These are phyloP conservation scores for Hylodesmum podocarpum DNA, from an alignment of 306 rosid genomes.

Conservation along the genomic window DNA sequence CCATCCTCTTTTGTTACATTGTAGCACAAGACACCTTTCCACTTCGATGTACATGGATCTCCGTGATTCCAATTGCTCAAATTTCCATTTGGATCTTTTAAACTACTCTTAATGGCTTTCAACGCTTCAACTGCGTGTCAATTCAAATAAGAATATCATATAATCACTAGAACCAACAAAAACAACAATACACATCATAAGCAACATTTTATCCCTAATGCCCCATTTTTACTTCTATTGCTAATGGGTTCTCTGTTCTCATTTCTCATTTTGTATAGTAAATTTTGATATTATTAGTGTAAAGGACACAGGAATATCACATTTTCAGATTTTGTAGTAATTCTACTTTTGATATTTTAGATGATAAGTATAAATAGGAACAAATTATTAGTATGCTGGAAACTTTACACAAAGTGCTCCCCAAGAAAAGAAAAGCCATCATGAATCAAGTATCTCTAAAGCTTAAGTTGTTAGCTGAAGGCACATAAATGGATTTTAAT, in stretches of 20 bases:
- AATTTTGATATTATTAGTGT: background rate
- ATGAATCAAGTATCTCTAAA: background rate
- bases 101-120: slow-evolving; percentile 48
- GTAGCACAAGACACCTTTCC: slow-evolving; percentile 87
- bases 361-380: background rate
- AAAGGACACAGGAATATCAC: background rate
- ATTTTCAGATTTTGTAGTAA: background rate
- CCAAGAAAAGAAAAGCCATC: background rate
- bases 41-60: slow-evolving; percentile 73
- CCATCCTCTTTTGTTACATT: slow-evolving; percentile 50
- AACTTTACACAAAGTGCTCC: background rate
- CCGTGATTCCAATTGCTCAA: slow-evolving; percentile 76
- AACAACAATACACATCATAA: background rate
- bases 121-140: slow-evolving; percentile 72
- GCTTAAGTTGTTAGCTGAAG: background rate
- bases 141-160: slow-evolving; percentile 26
- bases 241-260: background rate
- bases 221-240: background rate
- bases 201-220: background rate
- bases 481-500: background rate
- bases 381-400: background rate
- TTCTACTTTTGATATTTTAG: background rate
- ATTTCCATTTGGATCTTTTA: slow-evolving; percentile 72
- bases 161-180: slow-evolving; percentile 21
- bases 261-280: background rate